Evolutionary conservation across 352 stramenopile species (phyloP), one percentile per base, ranked within the genome.

Genomic region (Lagenidium sp.): DNA sequence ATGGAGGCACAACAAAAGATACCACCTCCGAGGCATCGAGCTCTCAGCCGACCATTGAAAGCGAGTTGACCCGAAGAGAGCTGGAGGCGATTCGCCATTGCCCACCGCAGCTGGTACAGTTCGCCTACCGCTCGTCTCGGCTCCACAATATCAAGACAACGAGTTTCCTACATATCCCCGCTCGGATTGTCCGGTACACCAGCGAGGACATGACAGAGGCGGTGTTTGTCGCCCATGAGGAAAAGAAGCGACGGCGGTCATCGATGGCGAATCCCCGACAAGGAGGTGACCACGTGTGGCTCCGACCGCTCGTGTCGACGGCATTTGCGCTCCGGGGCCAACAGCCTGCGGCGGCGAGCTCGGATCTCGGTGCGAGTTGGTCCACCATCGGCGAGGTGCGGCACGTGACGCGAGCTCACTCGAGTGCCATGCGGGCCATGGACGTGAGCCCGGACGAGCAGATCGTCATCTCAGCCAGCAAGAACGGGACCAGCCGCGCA

Each of bases 401-500:
- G 1, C 58, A 78, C 45, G 68, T 52, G 0, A 66, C 85, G 18
- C 72, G 80, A 39, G 77, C 71, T 0, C 77, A 89, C 48, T 85
- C 73, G 2, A 89, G 71, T 36, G 50, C 46, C 4, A 68, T 83
- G 5, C 68, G 69, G 8, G 65, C 58, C 5, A 52, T 85, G 3
- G 65, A 49, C 31, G 68, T 86, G 20, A 74, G 86, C 23, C 30
- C 50, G 6, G 56, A 81, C n/a, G 71, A 89, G 52, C 60, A 81
- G 10, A 23, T 89, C 16, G 44, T 82, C 6, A 50, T 86, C 36
- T 80, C 77, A 1, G 77, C 68, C n/a, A 86, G 69, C 36, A 83
- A 82, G 34, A 78, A 80, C 18, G 74, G 74, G n/a, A 80, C 71
- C 1, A 86, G 77, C 36, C 68, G 77, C 4, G 67, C 68, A 6